Conservation (phyloP, 352 stramenopile species). For the Elongisporangium prolatum region DNA sequence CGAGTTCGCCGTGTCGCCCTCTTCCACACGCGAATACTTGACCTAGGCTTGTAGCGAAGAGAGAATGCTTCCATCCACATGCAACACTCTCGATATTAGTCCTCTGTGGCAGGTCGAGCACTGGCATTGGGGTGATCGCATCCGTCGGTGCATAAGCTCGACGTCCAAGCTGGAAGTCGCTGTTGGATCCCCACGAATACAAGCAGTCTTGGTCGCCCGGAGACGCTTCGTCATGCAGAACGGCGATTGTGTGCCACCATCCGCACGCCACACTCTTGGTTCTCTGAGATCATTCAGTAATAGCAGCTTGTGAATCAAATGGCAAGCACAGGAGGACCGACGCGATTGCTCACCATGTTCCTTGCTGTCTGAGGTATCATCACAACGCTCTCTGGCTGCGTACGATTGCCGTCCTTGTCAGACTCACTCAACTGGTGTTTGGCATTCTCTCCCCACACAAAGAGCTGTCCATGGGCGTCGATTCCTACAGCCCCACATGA, state of each 20-base stretch:
- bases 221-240: slow-evolving; percentile 9
- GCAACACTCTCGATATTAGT: slow-evolving; percentile 29
- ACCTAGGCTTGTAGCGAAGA: slow-evolving; percentile 42
- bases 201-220: slow-evolving; percentile 14
- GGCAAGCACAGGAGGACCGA: not conserved
- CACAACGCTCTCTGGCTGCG: not conserved
- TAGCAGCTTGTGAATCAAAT: not conserved
- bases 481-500: slow-evolving; percentile 15
- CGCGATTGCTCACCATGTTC: not conserved
- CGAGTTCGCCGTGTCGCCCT: slow-evolving; percentile 70
- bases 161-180: slow-evolving; percentile 42
- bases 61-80: slow-evolving; percentile 82
- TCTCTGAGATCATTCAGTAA: slow-evolving; percentile 11
- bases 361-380: not conserved
- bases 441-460: slow-evolving; percentile 68
- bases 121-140: not conserved
- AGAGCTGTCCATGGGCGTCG: slow-evolving; percentile 27
- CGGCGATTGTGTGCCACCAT: slow-evolving; percentile 65
- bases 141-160: not conserved
- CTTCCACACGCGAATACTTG: slow-evolving; percentile 63
- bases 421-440: slow-evolving; percentile 35
- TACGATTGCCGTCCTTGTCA: not conserved
- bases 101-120: slow-evolving; percentile 3
- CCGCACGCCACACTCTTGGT: slow-evolving; percentile 51
- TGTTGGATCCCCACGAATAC: slow-evolving; percentile 56